Percentiles rank a stretch among this genome's conserved stretches.
phyloP scores from a whole-genome alignment of 495 filamentous ascomycete species.

The Podospora appendiculata region DNA sequence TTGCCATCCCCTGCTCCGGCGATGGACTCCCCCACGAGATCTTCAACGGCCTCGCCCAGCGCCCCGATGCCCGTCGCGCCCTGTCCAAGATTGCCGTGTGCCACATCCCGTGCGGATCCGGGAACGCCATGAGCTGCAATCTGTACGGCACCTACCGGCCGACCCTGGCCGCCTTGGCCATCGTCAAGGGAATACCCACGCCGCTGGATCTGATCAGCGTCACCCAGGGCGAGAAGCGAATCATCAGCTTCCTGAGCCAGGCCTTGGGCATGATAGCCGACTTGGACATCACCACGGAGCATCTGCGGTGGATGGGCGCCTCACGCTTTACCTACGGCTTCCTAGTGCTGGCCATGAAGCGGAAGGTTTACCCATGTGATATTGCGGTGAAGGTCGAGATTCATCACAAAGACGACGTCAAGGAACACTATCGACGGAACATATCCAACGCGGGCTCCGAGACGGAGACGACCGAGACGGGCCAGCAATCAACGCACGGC shows the following conservation, averaged over 20 bases:
- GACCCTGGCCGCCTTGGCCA: conserved; percentile 66
- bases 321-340: conserved; percentile 81
- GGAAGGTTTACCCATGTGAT: conserved; percentile 80
- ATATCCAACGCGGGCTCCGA: background rate
- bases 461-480: too few species aligned
- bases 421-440: conserved; percentile 52
- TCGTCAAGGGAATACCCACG: conserved; percentile 77
- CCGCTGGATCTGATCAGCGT: conserved; percentile 81
- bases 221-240: conserved; percentile 67
- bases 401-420: conserved; percentile 67
- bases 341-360: conserved; percentile 59
- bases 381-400: conserved; percentile 75
- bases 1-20: conserved; percentile 82
- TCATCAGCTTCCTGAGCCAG: conserved; percentile 84
- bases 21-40: conserved; percentile 91
- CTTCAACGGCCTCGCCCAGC: conserved; percentile 82
- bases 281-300: conserved; percentile 77
- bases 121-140: conserved; percentile 91
- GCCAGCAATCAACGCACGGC: too few species aligned
- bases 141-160: conserved; percentile 73
- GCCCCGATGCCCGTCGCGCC: conserved; percentile 64
- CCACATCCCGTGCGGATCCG: conserved; percentile 87
- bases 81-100: conserved; percentile 73
- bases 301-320: conserved; percentile 86
- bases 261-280: conserved; percentile 87